These are phyloP conservation scores for Suillus weaverae DNA, from an alignment of 768 basidiomycete species.

Conservation along the genomic window DNA sequence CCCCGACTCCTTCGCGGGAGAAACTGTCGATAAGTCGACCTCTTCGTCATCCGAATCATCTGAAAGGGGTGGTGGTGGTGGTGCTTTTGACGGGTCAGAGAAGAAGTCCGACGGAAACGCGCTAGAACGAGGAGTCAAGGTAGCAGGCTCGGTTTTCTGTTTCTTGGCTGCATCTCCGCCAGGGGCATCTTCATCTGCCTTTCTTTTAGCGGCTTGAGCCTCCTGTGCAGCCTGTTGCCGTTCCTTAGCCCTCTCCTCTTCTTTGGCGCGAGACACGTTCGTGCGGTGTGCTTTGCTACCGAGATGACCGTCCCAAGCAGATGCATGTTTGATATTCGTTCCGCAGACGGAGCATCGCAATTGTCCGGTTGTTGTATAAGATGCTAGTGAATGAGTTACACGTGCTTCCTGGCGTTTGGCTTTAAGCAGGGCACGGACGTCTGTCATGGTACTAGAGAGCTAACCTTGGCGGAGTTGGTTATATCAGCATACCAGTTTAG, in stretches of 20 bases:
- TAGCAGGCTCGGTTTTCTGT: conserved; percentile 23
- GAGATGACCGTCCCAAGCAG: conserved; percentile 86
- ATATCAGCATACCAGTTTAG: conserved; percentile 3
- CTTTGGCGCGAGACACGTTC: conserved; percentile 57
- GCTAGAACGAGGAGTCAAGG: conserved; percentile 10
- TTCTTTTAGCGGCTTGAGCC: conserved; percentile 37
- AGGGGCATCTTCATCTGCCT: conserved; percentile 24
- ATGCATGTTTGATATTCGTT: conserved; percentile 65
- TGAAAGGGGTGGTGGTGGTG: conserved; percentile 32
- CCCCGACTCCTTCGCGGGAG: conserved; percentile 3
- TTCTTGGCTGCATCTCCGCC: conserved; percentile 34
- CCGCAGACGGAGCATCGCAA: conserved; percentile 70
- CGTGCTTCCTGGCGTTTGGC: conserved; percentile 79
- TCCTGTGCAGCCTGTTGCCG: conserved; percentile 38
- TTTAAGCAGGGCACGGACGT: conserved; percentile 77
- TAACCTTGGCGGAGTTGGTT: neutral
- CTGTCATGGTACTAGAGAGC: conserved; percentile 51
- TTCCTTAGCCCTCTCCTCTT: conserved; percentile 49
- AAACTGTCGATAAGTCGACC: conserved; percentile 22
- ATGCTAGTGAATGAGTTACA: conserved; percentile 70
- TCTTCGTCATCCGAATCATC: conserved; percentile 47
- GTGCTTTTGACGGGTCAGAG: conserved; percentile 67
- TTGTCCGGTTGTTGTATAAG: conserved; percentile 65
- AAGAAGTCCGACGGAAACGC: conserved; percentile 73
- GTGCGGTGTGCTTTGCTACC: conserved; percentile 79